Conservation (phyloP, 441 rosid species). For the Euphorbia schlechtendalii region DNA sequence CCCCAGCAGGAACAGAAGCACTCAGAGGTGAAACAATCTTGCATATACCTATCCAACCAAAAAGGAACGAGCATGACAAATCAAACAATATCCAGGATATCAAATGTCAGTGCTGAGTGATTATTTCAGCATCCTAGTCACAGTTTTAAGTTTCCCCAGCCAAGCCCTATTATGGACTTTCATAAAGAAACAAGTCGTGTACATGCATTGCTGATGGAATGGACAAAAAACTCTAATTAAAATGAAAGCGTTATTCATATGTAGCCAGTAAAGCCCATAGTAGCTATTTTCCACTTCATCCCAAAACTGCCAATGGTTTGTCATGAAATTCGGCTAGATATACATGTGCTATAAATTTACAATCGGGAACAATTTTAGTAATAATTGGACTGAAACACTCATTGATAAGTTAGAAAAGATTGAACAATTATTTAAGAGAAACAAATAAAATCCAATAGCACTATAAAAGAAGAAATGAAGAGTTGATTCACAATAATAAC, state of each 20-base stretch:
- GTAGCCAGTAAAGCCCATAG: background rate
- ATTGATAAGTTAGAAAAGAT: background rate
- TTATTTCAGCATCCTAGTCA: background rate
- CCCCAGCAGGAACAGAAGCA: constrained; percentile 91
- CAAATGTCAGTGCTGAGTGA: background rate
- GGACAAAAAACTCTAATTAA: background rate
- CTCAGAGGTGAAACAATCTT: constrained; percentile 83
- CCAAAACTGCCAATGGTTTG: background rate
- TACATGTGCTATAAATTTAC: background rate
- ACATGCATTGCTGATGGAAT: background rate
- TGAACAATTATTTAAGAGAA: background rate
- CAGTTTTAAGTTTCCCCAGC: background rate
- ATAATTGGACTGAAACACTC: background rate
- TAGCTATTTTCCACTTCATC: background rate
- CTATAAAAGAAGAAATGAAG: background rate
- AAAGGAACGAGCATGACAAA: background rate
- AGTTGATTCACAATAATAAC: background rate
- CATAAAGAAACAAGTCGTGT: background rate
- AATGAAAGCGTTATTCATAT: background rate
- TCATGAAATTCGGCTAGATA: background rate
- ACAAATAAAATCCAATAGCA: background rate
- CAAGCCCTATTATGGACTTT: background rate
- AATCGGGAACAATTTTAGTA: background rate
- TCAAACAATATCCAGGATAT: background rate
- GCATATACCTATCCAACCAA: constrained; percentile 63